phyloP scores from a whole-genome alignment of 1,284 basidiomycete genomes.

The Mycena citricolor region DNA sequence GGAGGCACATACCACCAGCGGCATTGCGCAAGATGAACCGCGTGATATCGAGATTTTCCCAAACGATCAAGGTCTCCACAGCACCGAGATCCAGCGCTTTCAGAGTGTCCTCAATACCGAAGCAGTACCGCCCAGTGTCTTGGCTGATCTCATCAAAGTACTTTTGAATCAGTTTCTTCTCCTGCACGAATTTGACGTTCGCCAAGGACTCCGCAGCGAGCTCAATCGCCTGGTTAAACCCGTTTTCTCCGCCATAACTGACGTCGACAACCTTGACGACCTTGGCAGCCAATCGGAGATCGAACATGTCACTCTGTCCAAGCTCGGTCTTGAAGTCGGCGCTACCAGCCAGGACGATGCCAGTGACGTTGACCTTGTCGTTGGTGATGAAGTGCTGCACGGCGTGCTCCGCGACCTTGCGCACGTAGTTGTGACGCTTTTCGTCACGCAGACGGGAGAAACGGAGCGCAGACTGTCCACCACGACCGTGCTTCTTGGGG shows the following conservation, averaged over 20 bases:
- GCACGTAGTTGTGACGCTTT: slow-evolving; percentile 99
- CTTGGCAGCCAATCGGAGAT: slow-evolving; percentile 84
- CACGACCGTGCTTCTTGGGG: slow-evolving; percentile 99
- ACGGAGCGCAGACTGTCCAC: slow-evolving; percentile 99
- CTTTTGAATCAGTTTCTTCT: slow-evolving; percentile 95
- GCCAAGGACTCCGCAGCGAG: slow-evolving; percentile 93
- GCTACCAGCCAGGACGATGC: slow-evolving; percentile 95
- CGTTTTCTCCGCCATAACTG: slow-evolving; percentile 98
- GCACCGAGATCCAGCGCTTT: slow-evolving; percentile 97
- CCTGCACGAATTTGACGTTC: slow-evolving; percentile 99
- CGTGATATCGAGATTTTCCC: slow-evolving; percentile 93
- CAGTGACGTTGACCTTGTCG: slow-evolving; percentile 98
- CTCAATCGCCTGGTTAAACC: slow-evolving; percentile 99
- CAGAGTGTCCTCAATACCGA: slow-evolving; percentile 96
- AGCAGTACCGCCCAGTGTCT: slow-evolving; percentile 97
- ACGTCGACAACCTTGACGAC: slow-evolving; percentile 98
- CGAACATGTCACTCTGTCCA: slow-evolving; percentile 95
- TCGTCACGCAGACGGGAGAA: slow-evolving; percentile 99
- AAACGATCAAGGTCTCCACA: slow-evolving; percentile 96
- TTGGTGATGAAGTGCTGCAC: slow-evolving; percentile 98
- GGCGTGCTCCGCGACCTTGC: slow-evolving; percentile 96
- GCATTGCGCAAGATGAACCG: slow-evolving; percentile 88
- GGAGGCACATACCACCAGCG: slow-evolving; percentile 67
- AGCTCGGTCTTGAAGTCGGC: slow-evolving; percentile 99
- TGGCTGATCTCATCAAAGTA: slow-evolving; percentile 99